Evolutionary conservation across 1,284 basidiomycete species (phyloP), one percentile per base, ranked within the genome.

Genomic region (Moesziomyces globuligerus): DNA sequence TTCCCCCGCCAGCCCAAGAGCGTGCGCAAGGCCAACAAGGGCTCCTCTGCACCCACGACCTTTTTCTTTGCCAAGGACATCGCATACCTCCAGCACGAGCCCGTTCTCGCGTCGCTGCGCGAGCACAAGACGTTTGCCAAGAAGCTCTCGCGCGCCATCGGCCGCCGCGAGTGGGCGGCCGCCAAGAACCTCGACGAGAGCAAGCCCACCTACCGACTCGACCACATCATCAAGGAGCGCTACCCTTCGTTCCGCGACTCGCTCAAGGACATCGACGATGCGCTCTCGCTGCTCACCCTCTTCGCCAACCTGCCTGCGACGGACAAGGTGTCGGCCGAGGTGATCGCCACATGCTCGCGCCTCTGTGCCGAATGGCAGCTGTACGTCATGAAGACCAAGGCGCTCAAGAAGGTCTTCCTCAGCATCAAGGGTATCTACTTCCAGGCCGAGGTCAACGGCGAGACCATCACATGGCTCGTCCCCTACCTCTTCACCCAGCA

Each of bases 1-100:
- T 98, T 95, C 84, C 96, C 96, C 67, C 91, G 95, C 48, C 95
- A 98, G 83, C 96, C 96, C 18, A 88, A 90, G 48, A 90, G 89
- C 84, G 89, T 89, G 81, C 98, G 98, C 84, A 90, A 90, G 73
- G 96, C 95, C 52, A 98, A 98, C 86, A 98, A 97, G 84, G 96
- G 96, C 4, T 95, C 92, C 5, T 93, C 94, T 37, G 94, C 93
- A 0, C 94, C 95, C 3, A 94, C 94, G 1, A 92, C 94, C 6
- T 99, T 98, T 85, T 99, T 98, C 86, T 98, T 98, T 84, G 87
- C 93, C 49, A 99, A 99, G 85, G 96, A 99, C 82, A 96, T 99
- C 74, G 92, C 92, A 54, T 98, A 95, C 84, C 89, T 99, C 45
- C 90, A 93, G 17, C 96, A 99, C 81, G 96, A 99, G 84, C 96